These are phyloP conservation scores for Pichia sp. DNA, from an alignment of 1,139 yeast species.

Conservation along the genomic window DNA sequence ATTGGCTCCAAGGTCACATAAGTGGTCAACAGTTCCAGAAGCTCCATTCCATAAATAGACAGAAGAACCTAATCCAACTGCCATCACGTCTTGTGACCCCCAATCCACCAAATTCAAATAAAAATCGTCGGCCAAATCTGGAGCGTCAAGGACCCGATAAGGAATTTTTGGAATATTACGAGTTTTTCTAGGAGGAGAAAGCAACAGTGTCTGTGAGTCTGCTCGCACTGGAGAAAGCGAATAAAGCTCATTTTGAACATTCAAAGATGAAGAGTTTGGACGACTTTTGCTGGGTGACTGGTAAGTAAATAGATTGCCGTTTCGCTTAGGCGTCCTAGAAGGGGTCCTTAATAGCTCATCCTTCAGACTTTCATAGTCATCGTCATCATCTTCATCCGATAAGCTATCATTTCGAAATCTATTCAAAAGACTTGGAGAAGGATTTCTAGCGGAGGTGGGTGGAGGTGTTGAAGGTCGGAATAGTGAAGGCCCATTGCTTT, in stretches of 20 bases:
- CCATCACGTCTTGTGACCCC: conserved; percentile 86
- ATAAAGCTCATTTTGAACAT: conserved; percentile 65
- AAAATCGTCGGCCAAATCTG: conserved; percentile 89
- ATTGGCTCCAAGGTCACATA: conserved; percentile 57
- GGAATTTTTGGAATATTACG: conserved; percentile 81
- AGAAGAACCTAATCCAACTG: conserved; percentile 83
- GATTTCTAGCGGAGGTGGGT: conserved; percentile 3
- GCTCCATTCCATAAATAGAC: conserved; percentile 91
- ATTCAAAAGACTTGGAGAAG: not conserved
- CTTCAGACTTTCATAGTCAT: conserved; percentile 17
- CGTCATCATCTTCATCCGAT: conserved; percentile 15
- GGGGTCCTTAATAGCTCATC: conserved; percentile 35
- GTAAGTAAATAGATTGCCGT: conserved; percentile 57
- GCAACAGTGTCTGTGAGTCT: conserved; percentile 70
- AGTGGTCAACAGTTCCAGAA: conserved; percentile 73
- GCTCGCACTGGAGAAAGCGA: conserved; percentile 84
- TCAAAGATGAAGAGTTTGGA: conserved; percentile 50
- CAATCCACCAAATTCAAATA: conserved; percentile 89
- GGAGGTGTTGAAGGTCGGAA: conserved; percentile 25
- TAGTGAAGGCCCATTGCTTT: conserved; percentile 14
- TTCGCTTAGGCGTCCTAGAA: conserved; percentile 33
- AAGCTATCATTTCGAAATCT: not conserved
- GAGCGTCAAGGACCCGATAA: conserved; percentile 91
- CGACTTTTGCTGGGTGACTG: conserved; percentile 60
- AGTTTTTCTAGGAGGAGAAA: conserved; percentile 76